Evolutionary conservation across 2,329 filamentous ascomycete species (phyloP), one percentile per base, ranked within the genome.

Genomic region (Colletotrichum graminicola): DNA sequence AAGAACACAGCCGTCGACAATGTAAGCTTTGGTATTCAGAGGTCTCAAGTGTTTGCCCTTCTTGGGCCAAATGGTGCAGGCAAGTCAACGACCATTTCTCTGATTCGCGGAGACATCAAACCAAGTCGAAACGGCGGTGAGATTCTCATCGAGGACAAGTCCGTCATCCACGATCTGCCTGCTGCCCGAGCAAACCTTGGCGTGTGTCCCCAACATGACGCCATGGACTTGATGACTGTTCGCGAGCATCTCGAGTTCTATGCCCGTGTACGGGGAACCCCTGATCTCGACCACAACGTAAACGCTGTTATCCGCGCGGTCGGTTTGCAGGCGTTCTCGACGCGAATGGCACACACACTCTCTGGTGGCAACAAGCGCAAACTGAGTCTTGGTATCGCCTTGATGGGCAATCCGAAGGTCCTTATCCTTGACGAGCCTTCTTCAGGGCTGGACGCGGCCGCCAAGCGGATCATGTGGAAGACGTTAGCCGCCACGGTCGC

Each of bases 341-440:
- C 89, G 10, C 89, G 94, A 34, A 94, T 95, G 87, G 95, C 93
- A 0, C 87, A 88, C 66, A 92, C 93, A 56, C 87, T 98, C 0
- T 95, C 93, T 0, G 95, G 95, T 11, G 95, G 95, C 39, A 98
- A 97, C 83, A 97, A 97, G 83, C 88, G 95, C n/a, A 98, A 98
- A 81, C 84, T 98, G 1, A 94, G 90, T 23, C 87, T 98, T 0
- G 95, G 93, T 3, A 97, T 98, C 66, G 95, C 95, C 0, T 84
- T 98, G 1, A 97, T 97, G 88, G 95, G 95, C 5, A 97, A 98
- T 76, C 95, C 95, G 0, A 90, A 91, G 0, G 94, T 97, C 0
- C 84, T 98, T 1, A 86, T 98, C 0, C 90, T 98, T 2, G 95
- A 98, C 77, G 95, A 98, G 78, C 95, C 95, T 0, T 93, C 90